These are phyloP conservation scores for Exobasidium rhododendri DNA, from an alignment of 1,284 basidiomycete genomes.

Conservation along the genomic window DNA sequence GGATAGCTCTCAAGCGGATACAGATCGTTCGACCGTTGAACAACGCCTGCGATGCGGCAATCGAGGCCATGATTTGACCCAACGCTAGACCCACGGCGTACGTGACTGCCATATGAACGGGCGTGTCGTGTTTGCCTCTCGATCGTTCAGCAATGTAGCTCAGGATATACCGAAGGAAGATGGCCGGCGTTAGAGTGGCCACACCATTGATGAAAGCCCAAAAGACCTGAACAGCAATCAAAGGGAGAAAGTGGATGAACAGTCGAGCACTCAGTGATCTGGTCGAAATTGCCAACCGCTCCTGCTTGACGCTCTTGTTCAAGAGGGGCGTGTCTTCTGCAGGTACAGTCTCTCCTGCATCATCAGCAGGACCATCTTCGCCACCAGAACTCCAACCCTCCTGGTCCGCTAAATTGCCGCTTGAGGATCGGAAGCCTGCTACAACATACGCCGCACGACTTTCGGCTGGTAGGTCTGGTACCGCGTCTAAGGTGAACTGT, in stretches of 20 bases:
- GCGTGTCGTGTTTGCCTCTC: constrained; percentile 25
- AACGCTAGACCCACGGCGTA: constrained; percentile 59
- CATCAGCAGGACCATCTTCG: constrained; percentile 1
- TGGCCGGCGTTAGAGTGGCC: constrained; percentile 58
- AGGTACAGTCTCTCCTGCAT: neutral
- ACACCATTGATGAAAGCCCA: constrained; percentile 58
- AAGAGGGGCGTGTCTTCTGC: neutral
- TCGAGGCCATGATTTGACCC: constrained; percentile 56
- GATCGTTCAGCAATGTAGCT: constrained; percentile 55
- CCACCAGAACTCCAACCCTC: neutral
- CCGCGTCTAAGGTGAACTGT: constrained; percentile 57
- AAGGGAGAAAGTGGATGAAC: constrained; percentile 54
- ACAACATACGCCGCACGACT: constrained; percentile 58
- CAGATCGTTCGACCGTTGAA: constrained; percentile 59
- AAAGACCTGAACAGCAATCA: constrained; percentile 50
- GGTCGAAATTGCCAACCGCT: constrained; percentile 41
- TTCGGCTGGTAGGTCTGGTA: constrained; percentile 60
- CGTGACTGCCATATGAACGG: constrained; percentile 59
- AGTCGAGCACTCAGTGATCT: constrained; percentile 54
- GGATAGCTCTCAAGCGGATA: constrained; percentile 56
- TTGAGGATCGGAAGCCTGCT: constrained; percentile 41
- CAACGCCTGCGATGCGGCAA: constrained; percentile 57
- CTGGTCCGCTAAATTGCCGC: constrained; percentile 9
- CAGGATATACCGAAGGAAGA: constrained; percentile 59
- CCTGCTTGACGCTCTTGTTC: constrained; percentile 5